These are phyloP conservation scores for Paracoccidioides lutzii DNA, from an alignment of 2,329 filamentous ascomycete genomes.

Conservation along the genomic window DNA sequence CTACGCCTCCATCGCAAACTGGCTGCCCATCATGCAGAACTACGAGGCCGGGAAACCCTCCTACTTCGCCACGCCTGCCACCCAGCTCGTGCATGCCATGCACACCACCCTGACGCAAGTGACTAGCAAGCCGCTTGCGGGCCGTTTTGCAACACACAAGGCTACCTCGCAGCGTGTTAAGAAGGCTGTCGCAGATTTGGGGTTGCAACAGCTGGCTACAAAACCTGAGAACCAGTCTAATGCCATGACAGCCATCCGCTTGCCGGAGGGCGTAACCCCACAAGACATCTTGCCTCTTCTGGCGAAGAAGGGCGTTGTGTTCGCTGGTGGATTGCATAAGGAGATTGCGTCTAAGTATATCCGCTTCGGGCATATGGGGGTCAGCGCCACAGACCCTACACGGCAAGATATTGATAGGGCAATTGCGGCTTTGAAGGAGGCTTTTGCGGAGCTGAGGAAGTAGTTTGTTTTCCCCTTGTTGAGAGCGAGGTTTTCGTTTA, in stretches of 20 bases:
- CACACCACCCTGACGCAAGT: constrained; percentile 83
- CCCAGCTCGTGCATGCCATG: constrained; percentile 83
- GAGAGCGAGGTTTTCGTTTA: too few relatives aligned
- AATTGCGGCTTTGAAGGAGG: constrained; percentile 61
- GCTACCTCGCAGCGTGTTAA: constrained; percentile 76
- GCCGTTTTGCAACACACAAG: constrained; percentile 72
- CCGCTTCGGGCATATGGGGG: constrained; percentile 94
- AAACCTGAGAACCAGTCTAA: constrained; percentile 87
- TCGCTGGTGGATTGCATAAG: constrained; percentile 91
- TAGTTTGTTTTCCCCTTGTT: constrained; percentile 20
- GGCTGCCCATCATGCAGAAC: constrained; percentile 97
- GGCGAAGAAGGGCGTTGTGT: constrained; percentile 76
- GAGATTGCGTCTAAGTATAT: constrained; percentile 90
- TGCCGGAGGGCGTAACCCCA: constrained; percentile 70
- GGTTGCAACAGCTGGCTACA: constrained; percentile 72
- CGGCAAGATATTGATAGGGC: constrained; percentile 76
- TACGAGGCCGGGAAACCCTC: constrained; percentile 96
- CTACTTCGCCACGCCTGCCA: constrained; percentile 94
- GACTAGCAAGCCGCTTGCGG: constrained; percentile 61
- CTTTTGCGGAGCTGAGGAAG: constrained; percentile 61
- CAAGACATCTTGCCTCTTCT: constrained; percentile 76
- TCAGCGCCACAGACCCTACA: constrained; percentile 70
- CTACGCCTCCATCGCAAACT: constrained; percentile 95
- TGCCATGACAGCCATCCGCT: constrained; percentile 94
- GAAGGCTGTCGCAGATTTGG: constrained; percentile 64